Evolutionary conservation across 306 rosid species (phyloP).

Genomic region (Dryas drummondii): DNA sequence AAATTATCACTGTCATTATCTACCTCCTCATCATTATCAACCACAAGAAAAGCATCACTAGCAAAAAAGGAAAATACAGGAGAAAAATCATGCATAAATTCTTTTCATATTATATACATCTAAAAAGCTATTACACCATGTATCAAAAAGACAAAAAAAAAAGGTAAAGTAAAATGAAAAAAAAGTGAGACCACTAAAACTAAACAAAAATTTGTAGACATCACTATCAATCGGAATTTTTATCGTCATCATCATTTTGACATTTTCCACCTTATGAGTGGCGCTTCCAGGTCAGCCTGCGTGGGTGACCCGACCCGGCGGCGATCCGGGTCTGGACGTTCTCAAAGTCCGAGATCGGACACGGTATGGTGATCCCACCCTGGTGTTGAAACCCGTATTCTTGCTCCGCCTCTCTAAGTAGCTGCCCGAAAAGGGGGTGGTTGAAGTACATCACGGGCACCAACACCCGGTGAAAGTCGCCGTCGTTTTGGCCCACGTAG

Average conservation of each 20-base stretch:
- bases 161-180: background rate
- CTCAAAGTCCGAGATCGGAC: slow-evolving; percentile 72
- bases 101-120: slow-evolving; percentile 21
- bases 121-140: slow-evolving; percentile 16
- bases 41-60: background rate
- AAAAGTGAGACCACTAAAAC: background rate
- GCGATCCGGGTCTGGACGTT: slow-evolving; percentile 68
- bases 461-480: slow-evolving; percentile 67
- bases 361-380: slow-evolving; percentile 88
- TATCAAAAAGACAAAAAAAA: background rate
- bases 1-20: slow-evolving; percentile 10
- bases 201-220: slow-evolving; percentile 11
- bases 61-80: background rate
- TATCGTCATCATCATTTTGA: slow-evolving; percentile 27
- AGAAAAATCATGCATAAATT: background rate
- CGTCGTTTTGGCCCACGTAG: slow-evolving; percentile 78
- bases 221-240: slow-evolving; percentile 17
- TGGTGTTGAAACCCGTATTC: slow-evolving; percentile 75
- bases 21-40: background rate
- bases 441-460: slow-evolving; percentile 89
- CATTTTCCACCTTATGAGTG: background rate
- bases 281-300: slow-evolving; percentile 44
- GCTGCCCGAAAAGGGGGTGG: slow-evolving; percentile 77
- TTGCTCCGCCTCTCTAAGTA: slow-evolving; percentile 66
- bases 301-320: slow-evolving; percentile 38